Percentiles rank a stretch among this genome's conserved stretches.
phyloP scores from a whole-genome alignment of 371 early-diverging fungal species.

The Nematocida sp. region DNA sequence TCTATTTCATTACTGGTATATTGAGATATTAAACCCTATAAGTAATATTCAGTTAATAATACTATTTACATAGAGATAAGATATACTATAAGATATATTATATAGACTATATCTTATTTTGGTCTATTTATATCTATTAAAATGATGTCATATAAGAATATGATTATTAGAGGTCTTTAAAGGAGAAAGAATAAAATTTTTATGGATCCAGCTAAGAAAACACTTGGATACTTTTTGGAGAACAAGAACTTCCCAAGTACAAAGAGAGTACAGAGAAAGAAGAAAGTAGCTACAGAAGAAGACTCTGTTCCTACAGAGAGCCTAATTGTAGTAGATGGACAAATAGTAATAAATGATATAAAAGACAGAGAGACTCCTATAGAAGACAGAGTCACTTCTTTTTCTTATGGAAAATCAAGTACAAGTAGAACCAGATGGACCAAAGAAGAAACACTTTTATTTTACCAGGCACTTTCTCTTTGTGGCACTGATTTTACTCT shows the following conservation, averaged over 20 bases:
- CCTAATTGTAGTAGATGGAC: slow-evolving; percentile 55
- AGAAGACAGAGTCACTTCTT: slow-evolving; percentile 58
- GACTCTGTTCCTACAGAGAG: slow-evolving; percentile 19
- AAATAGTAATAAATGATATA: slow-evolving; percentile 55
- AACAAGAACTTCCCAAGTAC: slow-evolving; percentile 59
- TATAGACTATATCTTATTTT: background rate
- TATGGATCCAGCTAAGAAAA: slow-evolving; percentile 11
- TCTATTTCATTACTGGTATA: too few species aligned
- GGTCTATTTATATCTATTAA: background rate
- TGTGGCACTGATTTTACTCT: slow-evolving; percentile 64
- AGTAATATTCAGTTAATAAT: too few species aligned
- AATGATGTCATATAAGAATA: background rate
- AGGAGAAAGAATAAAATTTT: slow-evolving; percentile 1
- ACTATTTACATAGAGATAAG: too few species aligned
- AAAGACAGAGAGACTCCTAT: slow-evolving; percentile 16
- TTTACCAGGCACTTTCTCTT: slow-evolving; percentile 58
- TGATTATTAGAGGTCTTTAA: background rate
- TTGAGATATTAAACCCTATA: too few species aligned
- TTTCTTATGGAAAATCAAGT: slow-evolving; percentile 55
- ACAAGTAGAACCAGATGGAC: slow-evolving; percentile 53
- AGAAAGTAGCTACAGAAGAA: background rate
- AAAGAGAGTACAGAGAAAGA: slow-evolving; percentile 26
- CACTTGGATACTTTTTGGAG: slow-evolving; percentile 56
- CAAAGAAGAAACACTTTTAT: slow-evolving; percentile 59
- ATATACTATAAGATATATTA: background rate